Conservation (phyloP, 352 stramenopile genomes). For the Elongisporangium anandrum region DNA sequence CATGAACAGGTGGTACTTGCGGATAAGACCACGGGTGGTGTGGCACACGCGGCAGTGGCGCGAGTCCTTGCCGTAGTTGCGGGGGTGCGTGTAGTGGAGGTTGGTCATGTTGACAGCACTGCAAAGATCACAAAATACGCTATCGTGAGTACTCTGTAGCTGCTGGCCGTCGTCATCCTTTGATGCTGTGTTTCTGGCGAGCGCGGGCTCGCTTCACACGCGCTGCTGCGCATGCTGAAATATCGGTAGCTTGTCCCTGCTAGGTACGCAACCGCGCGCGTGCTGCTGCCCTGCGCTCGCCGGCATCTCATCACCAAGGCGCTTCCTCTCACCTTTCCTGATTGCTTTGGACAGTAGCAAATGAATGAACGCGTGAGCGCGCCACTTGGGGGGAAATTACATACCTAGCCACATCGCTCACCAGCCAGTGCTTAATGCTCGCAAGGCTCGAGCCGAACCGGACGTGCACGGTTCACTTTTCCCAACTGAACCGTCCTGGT, state of each 20-base stretch:
- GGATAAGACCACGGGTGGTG: constrained; percentile 91
- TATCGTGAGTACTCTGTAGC: constrained; percentile 1
- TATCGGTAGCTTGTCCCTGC: not conserved
- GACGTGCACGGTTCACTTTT: not conserved
- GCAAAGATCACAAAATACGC: constrained; percentile 3
- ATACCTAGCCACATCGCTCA: constrained; percentile 24
- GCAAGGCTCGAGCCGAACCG: constrained; percentile 9
- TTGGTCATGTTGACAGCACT: constrained; percentile 85
- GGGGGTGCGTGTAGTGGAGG: constrained; percentile 84
- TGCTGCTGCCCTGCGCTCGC: not conserved
- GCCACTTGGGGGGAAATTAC: constrained; percentile 24
- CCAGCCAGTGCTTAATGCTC: constrained; percentile 53
- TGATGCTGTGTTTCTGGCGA: not conserved
- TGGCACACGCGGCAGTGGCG: constrained; percentile 89
- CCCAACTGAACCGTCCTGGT: not conserved
- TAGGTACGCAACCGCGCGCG: not conserved
- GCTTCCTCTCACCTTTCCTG: constrained; percentile 74
- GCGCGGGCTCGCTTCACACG: not conserved
- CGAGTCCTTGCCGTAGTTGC: constrained; percentile 89
- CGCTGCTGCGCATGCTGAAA: not conserved
- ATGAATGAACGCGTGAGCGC: constrained; percentile 31
- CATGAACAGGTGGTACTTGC: constrained; percentile 96
- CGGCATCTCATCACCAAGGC: constrained; percentile 2
- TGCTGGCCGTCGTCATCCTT: not conserved
- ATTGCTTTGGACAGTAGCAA: constrained; percentile 89